phyloP scores from a whole-genome alignment of 73 alveolate species.

The Symbiodinium natans region DNA sequence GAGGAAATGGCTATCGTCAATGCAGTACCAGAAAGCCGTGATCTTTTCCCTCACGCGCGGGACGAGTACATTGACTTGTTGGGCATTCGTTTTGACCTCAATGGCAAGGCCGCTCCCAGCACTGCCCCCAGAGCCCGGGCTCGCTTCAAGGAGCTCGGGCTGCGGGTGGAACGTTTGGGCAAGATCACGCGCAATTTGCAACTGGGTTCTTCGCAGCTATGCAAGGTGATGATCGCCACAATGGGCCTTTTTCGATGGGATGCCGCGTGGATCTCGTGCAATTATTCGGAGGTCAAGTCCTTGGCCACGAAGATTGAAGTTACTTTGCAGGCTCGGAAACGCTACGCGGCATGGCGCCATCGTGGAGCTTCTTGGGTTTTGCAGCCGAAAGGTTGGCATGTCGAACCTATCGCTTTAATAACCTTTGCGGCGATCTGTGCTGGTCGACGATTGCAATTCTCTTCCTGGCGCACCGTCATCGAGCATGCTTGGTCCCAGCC shows the following conservation, averaged over 20 bases:
- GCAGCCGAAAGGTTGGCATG: not conserved
- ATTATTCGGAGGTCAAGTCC: not conserved
- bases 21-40: not conserved
- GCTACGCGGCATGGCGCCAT: conserved; percentile 18
- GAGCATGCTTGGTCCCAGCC: not conserved
- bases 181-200: not conserved
- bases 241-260: not conserved
- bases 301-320: not conserved
- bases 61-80: not conserved
- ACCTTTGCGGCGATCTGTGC: not conserved
- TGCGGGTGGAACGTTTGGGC: not conserved
- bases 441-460: not conserved
- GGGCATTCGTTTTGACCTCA: not conserved
- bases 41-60: not conserved
- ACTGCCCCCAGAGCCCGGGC: not conserved
- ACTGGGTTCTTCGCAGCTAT: not conserved
- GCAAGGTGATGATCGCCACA: not conserved
- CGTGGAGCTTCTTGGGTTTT: not conserved
- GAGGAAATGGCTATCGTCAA: not conserved
- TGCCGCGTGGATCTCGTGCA: not conserved
- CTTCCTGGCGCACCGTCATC: not conserved
- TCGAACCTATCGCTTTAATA: not conserved
- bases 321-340: not conserved
- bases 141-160: not conserved
- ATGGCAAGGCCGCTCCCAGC: no score